These are phyloP conservation scores for Vigna mungo DNA, from an alignment of 306 rosid species.

Conservation along the genomic window DNA sequence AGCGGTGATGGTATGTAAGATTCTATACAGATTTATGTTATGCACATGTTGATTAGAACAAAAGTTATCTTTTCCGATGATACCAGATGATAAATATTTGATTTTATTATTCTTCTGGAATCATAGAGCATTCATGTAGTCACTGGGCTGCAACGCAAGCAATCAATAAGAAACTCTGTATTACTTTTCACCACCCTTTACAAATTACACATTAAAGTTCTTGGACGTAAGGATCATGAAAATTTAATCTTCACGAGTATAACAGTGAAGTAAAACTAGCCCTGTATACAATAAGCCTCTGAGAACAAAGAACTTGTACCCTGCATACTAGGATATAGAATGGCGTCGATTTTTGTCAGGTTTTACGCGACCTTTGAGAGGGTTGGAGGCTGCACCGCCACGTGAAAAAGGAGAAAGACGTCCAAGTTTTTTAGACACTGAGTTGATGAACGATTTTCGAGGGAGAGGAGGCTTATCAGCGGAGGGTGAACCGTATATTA, in stretches of 20 bases:
- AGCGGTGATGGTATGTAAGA: not conserved
- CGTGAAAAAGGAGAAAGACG: conserved; percentile 72
- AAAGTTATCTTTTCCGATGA: not conserved
- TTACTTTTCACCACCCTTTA: conserved; percentile 25
- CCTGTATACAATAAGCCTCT: conserved; percentile 15
- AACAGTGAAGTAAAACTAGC: conserved; percentile 32
- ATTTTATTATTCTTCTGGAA: conserved; percentile 22
- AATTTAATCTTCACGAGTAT: conserved; percentile 40
- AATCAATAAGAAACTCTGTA: conserved; percentile 35
- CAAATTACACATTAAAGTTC: conserved; percentile 21
- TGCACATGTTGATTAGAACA: not conserved
- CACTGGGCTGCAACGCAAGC: conserved; percentile 10
- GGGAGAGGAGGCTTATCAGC: conserved; percentile 79
- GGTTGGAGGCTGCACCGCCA: conserved; percentile 43
- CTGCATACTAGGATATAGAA: conserved; percentile 69
- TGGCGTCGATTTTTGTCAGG: conserved; percentile 73
- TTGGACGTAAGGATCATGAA: not conserved
- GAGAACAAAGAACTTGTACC: not conserved
- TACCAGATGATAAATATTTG: not conserved
- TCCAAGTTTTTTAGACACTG: conserved; percentile 73
- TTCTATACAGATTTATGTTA: not conserved
- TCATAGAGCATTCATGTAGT: not conserved
- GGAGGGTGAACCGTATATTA: conserved; percentile 39
- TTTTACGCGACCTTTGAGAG: conserved; percentile 49
- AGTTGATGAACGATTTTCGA: conserved; percentile 73